Base-by-base conservation (phyloP, 345 rosid species). In the Rhodamnia rubescens region DNA sequence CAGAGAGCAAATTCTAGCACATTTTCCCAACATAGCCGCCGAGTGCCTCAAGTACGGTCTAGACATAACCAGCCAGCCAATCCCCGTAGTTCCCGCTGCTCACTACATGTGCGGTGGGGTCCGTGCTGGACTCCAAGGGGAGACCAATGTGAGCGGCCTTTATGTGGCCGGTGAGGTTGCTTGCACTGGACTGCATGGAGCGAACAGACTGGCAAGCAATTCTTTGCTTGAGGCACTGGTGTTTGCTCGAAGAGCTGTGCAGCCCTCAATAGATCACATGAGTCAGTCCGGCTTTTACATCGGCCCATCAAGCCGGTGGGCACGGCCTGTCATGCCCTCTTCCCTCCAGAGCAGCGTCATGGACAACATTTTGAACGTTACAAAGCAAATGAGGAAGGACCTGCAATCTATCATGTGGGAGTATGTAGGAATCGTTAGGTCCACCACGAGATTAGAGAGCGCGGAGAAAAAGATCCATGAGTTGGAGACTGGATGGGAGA, bases 71-170 rank as follows among this genome's bases (percentile, higher is more conserved):
- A 81, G 53, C 16, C 92, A 95, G 84, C 96, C 98, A 55, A 95
- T 96, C 75, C 98, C 98, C 0, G 97, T 95, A 36, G 98, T 96
- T 75, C 98, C 99, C 42, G 98, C 99, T 47, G 99, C 99, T 16
- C 99, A 97, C 88, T 97, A 97, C 93, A 94, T 97, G 94, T 96
- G 99, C 59, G 99, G 99, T 83, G 99, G 99, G 83, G 99, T 97
- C 83, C 96, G 95, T 11, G 94, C 98, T 78, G 98, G 98, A 87
- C 92, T 97, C 24, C 95, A 94, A 83, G 99, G 98, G 5, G 98
- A 97, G 89, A 97, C 98, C 56, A 95, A 97, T 85, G 97, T 97
- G 47, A 88, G 49, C 57, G 99, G 99, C 59, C 92, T 97, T 83
- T 97, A 93, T 85, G 99, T 95, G 87, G 98, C 99, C 3, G 99